phyloP scores from a whole-genome alignment of 129 eudicot genomes.

The Artemisia argyi region DNA sequence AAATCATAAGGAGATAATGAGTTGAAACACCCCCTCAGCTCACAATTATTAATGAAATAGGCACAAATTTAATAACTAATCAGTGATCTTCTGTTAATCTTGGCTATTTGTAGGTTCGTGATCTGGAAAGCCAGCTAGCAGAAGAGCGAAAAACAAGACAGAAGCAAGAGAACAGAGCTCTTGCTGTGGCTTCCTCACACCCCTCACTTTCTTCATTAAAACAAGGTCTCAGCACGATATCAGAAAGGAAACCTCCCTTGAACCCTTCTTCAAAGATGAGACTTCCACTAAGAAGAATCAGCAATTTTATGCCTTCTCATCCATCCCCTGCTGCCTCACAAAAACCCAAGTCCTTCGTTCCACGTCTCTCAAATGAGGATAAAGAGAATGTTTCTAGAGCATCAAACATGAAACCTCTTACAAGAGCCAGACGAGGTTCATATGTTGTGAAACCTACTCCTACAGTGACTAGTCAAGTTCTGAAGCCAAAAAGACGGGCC shows the following conservation, averaged over 20 bases:
- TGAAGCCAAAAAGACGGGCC: constrained; percentile 71
- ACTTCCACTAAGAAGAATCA: constrained; percentile 68
- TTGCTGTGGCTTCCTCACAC: constrained; percentile 70
- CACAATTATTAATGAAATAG: not conserved
- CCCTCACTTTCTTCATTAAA: constrained; percentile 44
- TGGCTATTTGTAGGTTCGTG: constrained; percentile 46
- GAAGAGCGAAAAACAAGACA: constrained; percentile 85
- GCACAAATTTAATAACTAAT: not conserved
- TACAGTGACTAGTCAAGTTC: constrained; percentile 17
- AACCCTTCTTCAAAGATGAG: constrained; percentile 73
- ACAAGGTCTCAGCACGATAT: constrained; percentile 48
- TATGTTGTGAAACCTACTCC: constrained; percentile 39
- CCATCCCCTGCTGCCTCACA: constrained; percentile 42
- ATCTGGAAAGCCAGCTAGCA: constrained; percentile 80
- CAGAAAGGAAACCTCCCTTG: constrained; percentile 75
- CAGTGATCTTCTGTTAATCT: not conserved
- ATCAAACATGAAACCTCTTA: constrained; percentile 26
- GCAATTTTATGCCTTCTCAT: constrained; percentile 61
- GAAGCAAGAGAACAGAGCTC: constrained; percentile 77
- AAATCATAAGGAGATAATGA: too few relatives aligned
- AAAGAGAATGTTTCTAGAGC: constrained; percentile 55
- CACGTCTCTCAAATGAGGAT: constrained; percentile 35
- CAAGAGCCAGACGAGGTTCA: constrained; percentile 65
- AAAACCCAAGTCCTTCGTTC: constrained; percentile 36
- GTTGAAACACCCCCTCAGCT: too few relatives aligned